phyloP scores from a whole-genome alignment of 768 basidiomycete genomes.

The Pisolithus tinctorius region DNA sequence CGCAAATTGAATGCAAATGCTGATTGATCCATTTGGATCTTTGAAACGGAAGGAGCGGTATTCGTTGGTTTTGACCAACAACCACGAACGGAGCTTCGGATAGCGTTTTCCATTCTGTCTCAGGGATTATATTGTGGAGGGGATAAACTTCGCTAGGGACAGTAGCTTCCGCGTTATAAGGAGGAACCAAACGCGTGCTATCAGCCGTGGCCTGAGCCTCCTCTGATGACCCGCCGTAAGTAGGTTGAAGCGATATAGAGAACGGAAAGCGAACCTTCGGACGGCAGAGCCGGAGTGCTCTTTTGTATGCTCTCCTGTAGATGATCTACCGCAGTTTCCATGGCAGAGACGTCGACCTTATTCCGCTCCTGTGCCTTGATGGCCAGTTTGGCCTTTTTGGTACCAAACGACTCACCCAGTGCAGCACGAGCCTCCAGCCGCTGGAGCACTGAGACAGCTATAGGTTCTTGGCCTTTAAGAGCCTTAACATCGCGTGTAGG shows the following conservation, averaged over 20 bases:
- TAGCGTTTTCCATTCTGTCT: conserved; percentile 73
- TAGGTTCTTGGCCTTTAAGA: conserved; percentile 56
- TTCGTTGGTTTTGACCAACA: conserved; percentile 42
- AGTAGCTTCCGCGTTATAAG: conserved; percentile 57
- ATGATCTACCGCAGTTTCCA: conserved; percentile 76
- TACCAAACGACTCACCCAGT: conserved; percentile 92
- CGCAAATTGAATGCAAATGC: conserved; percentile 43
- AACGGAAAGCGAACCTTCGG: conserved; percentile 39
- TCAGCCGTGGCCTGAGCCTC: conserved; percentile 60
- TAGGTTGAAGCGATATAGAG: background rate
- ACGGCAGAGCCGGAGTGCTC: conserved; percentile 62
- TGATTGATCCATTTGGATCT: conserved; percentile 65
- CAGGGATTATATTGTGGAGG: conserved; percentile 69
- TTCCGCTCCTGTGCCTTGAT: conserved; percentile 86
- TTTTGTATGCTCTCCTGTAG: conserved; percentile 80
- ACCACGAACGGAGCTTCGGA: conserved; percentile 48
- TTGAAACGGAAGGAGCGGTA: conserved; percentile 52
- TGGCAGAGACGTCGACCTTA: conserved; percentile 81
- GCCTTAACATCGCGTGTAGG: conserved; percentile 78
- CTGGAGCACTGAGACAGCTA: conserved; percentile 41
- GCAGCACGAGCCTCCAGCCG: conserved; percentile 60
- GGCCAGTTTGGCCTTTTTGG: conserved; percentile 84
- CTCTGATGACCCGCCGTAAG: conserved; percentile 35
- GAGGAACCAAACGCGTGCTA: conserved; percentile 67
- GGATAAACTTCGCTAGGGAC: conserved; percentile 71